phyloP scores from a whole-genome alignment of 768 basidiomycete species.

The Leccinum longicurvipes region DNA sequence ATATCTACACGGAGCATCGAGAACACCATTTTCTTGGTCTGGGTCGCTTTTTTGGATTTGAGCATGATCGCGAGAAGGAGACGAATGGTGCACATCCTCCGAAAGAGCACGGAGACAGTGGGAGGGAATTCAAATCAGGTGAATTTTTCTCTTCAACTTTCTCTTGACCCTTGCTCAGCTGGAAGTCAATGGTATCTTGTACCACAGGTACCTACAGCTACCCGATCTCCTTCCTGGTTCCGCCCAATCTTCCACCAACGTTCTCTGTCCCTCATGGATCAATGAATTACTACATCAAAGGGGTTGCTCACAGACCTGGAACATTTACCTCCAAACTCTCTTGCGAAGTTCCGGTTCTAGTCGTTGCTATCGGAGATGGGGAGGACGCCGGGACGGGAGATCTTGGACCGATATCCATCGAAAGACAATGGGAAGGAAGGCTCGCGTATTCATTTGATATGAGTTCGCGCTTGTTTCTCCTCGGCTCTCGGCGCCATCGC shows the following conservation, averaged over 20 bases:
- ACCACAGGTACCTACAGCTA: constrained; percentile 84
- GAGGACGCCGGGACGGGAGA: constrained; percentile 49
- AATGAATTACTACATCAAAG: constrained; percentile 77
- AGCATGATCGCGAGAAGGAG: constrained; percentile 15
- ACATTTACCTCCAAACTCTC: constrained; percentile 75
- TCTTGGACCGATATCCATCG: constrained; percentile 74
- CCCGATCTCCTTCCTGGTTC: constrained; percentile 90
- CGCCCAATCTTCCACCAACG: constrained; percentile 75
- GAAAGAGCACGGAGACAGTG: constrained; percentile 48
- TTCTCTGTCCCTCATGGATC: constrained; percentile 72
- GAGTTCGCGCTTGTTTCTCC: constrained; percentile 78
- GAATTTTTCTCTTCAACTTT: constrained; percentile 14
- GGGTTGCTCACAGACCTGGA: constrained; percentile 82
- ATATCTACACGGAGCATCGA: constrained; percentile 5
- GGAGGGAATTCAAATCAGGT: constrained; percentile 94
- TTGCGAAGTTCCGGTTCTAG: constrained; percentile 65
- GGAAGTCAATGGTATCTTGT: constrained; percentile 1
- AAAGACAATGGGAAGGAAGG: constrained; percentile 89
- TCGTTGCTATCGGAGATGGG: constrained; percentile 84
- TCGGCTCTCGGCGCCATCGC: constrained; percentile 44
- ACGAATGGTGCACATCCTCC: constrained; percentile 26
- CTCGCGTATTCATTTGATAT: constrained; percentile 78
- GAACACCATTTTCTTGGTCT: constrained; percentile 30
- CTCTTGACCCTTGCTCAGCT: not conserved
- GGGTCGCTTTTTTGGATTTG: constrained; percentile 30